Base-by-base conservation (phyloP, 139 green algal species). In the Ettlia oleoabundans region DNA sequence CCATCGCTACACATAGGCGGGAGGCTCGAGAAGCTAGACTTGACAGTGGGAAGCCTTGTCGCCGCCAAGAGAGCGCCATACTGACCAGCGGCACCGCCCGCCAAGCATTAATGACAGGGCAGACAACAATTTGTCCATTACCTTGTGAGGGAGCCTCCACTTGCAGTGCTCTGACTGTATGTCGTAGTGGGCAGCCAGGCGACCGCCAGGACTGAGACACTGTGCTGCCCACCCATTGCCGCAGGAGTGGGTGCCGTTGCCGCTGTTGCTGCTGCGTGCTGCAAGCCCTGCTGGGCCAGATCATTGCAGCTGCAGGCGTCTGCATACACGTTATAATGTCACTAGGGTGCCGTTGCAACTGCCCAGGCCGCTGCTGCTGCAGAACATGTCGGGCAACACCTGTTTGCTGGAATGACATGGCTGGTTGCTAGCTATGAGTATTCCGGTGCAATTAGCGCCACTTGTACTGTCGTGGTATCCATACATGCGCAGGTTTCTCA, bases 131-230 rank as follows among this genome's bases (percentile, higher is more conserved):
- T 32, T 9, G 24, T 2, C 26, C 4, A 33, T 3, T 37, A 78
- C 71, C 47, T 66, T 78, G 47, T 38, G 53, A 52, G 22, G 73
- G 73, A 3, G 73, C 53, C 38, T 80, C 73, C 7, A 55, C 53
- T 32, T 80, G 52, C 26, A 80, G 58, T 22, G 73, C 73, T 26
- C 18, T 2, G 47, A 47, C 47, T 2, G 22, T 7, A 5, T 30
- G 15, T n/a, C n/a, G n/a, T n/a, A n/a, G n/a, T n/a, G n/a, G n/a
- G 64, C 64, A 71, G 9, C 9, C 13, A 1, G 28, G 21, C 69
- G n/a, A n/a, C 30, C 69, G 43, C 4, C 24, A 24, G 24, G 10
- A 43, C 70, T 26, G 53, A 30, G 69, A 19, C n/a, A 42, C 43
- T n/a, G n/a, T 41, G 32, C 71, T 35, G 47, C 40, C 40, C 22